Base-by-base conservation (phyloP, 495 filamentous ascomycete genomes). In the Talaromyces stipitatus region DNA sequence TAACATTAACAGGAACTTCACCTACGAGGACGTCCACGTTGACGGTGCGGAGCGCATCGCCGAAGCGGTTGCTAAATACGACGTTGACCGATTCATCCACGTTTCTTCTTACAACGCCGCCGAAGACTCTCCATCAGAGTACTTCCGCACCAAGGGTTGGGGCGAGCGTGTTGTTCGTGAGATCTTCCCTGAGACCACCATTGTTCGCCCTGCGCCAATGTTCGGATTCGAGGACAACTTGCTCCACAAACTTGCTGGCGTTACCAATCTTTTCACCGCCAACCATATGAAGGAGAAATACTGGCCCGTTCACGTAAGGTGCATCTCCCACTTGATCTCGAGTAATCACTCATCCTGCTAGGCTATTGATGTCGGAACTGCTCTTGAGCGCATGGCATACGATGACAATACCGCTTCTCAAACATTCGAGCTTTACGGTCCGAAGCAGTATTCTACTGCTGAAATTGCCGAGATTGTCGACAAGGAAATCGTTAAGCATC, bases 141-240 rank as follows among this genome's bases (percentile, higher is more conserved):
- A 86, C 81, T 96, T 85, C 68, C 76, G 86, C 23, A 95, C 92
- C 60, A 98, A 98, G 84, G 91, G 75, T 43, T 82, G 78, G 66
- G 90, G 86, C 60, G 94, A 99, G 75, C 78, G 87, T 65, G 82
- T 92, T 18, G 92, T 82, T 38, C 86, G 92, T 57, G 82, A 79
- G 57, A 96, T 99, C 71, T 99, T 92, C 78, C 95, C 94, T 11
- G 94, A 99, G 72, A 96, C 94, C 18, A 99, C 95, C 51, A 95
- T 99, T 65, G 94, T 99, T 62, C 85, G 94, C 50, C 94, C 94
- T 36, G 87, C 92, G 9, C 94, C 94, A 12, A 82, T 96, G 73
- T 99, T 91, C 69, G 94, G 94, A 38, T 92, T 87, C 69, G 94
- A 99, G 69, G 94, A 99, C 72, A 84, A 85, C 60, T 84, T 99